Evolutionary conservation across 768 basidiomycete genomes (phyloP).

Genomic region (Pleurotus citrinopileatus): DNA sequence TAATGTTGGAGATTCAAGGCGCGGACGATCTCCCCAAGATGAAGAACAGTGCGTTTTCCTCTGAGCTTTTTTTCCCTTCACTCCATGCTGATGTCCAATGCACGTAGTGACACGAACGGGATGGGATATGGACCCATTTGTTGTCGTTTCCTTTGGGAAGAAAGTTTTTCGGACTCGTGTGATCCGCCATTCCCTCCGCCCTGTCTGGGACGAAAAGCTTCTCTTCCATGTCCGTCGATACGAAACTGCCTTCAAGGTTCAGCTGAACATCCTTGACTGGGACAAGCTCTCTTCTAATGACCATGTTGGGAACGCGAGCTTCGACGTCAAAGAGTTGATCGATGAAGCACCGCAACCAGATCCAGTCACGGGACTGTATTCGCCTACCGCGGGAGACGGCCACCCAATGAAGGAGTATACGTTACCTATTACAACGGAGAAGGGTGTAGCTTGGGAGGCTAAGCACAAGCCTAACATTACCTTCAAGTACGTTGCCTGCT

Average conservation of each 20-base stretch:
- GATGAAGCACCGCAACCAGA: slow-evolving; percentile 65
- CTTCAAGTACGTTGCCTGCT: slow-evolving; percentile 47
- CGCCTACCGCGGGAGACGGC: slow-evolving; percentile 46
- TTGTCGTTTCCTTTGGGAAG: slow-evolving; percentile 93
- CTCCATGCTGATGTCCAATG: slow-evolving; percentile 6
- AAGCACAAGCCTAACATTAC: slow-evolving; percentile 68
- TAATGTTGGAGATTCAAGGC: slow-evolving; percentile 87
- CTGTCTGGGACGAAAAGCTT: slow-evolving; percentile 92
- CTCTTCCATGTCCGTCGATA: slow-evolving; percentile 92
- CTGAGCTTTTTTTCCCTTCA: neutral
- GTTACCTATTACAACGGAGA: slow-evolving; percentile 57
- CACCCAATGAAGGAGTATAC: slow-evolving; percentile 74
- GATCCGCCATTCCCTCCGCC: slow-evolving; percentile 79
- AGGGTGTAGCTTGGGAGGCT: slow-evolving; percentile 68
- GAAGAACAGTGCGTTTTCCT: slow-evolving; percentile 70
- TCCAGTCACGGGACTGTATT: slow-evolving; percentile 55
- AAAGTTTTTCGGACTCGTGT: slow-evolving; percentile 94
- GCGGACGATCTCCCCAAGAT: slow-evolving; percentile 84
- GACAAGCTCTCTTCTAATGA: slow-evolving; percentile 92
- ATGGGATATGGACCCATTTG: slow-evolving; percentile 98
- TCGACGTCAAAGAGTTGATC: slow-evolving; percentile 72
- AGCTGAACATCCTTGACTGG: slow-evolving; percentile 92
- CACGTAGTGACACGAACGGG: slow-evolving; percentile 74
- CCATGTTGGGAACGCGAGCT: slow-evolving; percentile 73
- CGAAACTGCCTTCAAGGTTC: slow-evolving; percentile 74